phyloP scores from a whole-genome alignment of 306 rosid genomes.

The Mucuna pruriens region DNA sequence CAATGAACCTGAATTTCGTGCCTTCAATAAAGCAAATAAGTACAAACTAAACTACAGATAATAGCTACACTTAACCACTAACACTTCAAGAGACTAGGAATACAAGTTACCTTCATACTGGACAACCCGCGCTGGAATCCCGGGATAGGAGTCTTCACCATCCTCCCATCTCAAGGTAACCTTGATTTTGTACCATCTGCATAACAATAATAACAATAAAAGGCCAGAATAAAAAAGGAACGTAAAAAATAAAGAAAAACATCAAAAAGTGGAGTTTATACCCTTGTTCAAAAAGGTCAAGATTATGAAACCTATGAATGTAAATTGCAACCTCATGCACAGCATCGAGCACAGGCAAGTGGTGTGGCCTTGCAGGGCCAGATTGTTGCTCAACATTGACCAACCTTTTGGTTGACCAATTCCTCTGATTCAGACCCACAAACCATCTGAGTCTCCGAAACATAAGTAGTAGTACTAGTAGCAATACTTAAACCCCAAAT shows the following conservation, averaged over 20 bases:
- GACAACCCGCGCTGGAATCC: constrained; percentile 92
- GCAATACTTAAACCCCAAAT: constrained; percentile 36
- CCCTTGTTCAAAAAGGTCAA: constrained; percentile 96
- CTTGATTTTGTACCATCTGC: constrained; percentile 91
- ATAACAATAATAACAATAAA: constrained; percentile 14
- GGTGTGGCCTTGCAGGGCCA: constrained; percentile 55
- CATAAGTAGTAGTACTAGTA: constrained; percentile 57
- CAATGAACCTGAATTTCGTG: constrained; percentile 22
- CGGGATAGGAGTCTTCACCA: constrained; percentile 58
- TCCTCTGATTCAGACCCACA: constrained; percentile 65
- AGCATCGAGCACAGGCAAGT: constrained; percentile 65
- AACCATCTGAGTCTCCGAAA: constrained; percentile 76
- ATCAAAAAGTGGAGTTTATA: constrained; percentile 23
- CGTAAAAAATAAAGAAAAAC: not conserved
- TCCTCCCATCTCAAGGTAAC: constrained; percentile 84
- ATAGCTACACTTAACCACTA: constrained; percentile 23
- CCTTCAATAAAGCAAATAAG: not conserved
- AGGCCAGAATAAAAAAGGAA: not conserved
- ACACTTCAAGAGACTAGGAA: constrained; percentile 22
- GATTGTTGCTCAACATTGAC: constrained; percentile 61
- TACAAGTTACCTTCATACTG: constrained; percentile 82
- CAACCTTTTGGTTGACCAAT: constrained; percentile 68
- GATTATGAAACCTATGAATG: constrained; percentile 94
- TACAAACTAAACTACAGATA: constrained; percentile 32
- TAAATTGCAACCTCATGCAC: constrained; percentile 87